phyloP scores from a whole-genome alignment of 495 filamentous ascomycete genomes.

The Stereocaulon alpinum region DNA sequence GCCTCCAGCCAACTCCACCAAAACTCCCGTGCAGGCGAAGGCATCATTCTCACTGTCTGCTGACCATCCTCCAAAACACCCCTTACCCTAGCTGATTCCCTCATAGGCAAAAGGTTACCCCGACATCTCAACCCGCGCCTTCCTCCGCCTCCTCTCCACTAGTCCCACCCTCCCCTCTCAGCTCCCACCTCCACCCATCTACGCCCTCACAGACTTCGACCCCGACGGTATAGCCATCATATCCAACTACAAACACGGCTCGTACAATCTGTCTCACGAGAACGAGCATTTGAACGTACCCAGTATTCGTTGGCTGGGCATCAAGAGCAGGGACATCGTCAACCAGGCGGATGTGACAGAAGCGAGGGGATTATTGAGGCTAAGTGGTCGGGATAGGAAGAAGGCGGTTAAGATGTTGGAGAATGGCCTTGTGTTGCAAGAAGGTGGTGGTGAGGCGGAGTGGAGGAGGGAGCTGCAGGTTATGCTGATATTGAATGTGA shows the following conservation, averaged over 20 bases:
- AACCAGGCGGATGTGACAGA: constrained; percentile 19
- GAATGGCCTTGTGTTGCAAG: constrained; percentile 37
- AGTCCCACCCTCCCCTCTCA: constrained; percentile 7
- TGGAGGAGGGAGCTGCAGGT: constrained; percentile 62
- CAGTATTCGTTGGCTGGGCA: constrained; percentile 61
- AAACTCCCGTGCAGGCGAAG: constrained; percentile 39
- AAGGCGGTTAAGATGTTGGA: constrained; percentile 58
- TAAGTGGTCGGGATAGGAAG: constrained; percentile 56
- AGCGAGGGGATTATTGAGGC: constrained; percentile 36
- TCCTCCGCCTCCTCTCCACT: constrained; percentile 38
- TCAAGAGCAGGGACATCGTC: constrained; percentile 50
- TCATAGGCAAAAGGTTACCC: constrained; percentile 82
- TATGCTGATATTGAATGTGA: constrained; percentile 79
- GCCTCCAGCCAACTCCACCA: constrained; percentile 43
- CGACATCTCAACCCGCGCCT: constrained; percentile 68
- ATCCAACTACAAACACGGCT: constrained; percentile 82
- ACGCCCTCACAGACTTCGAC: constrained; percentile 72
- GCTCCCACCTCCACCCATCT: constrained; percentile 39
- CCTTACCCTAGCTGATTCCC: not conserved
- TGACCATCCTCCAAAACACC: not conserved
- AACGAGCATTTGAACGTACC: constrained; percentile 47
- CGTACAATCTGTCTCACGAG: constrained; percentile 60
- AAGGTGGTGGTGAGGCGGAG: constrained; percentile 39
- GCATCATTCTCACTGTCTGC: constrained; percentile 60
- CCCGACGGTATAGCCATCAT: constrained; percentile 77